These are phyloP conservation scores for Suillus tomentosus DNA, from an alignment of 768 basidiomycete species.

Conservation along the genomic window DNA sequence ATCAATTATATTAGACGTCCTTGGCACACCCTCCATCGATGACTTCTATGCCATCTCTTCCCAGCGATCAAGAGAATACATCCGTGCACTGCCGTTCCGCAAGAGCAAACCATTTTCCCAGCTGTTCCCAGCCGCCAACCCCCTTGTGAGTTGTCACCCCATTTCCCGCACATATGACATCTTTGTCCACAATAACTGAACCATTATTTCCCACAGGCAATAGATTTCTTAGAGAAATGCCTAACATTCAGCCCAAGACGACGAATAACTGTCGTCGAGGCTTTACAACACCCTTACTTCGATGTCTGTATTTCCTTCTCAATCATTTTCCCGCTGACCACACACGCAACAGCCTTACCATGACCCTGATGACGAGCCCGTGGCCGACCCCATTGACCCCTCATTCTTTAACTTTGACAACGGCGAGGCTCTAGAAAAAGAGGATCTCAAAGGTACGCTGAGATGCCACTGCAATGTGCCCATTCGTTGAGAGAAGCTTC, in stretches of 20 bases:
- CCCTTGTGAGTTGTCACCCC: slow-evolving; percentile 44
- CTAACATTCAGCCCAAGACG: slow-evolving; percentile 86
- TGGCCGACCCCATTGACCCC: slow-evolving; percentile 72
- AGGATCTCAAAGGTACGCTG: slow-evolving; percentile 63
- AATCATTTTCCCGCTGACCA: not conserved
- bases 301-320: slow-evolving; percentile 48
- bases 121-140: slow-evolving; percentile 78
- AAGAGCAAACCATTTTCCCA: slow-evolving; percentile 71
- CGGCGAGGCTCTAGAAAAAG: slow-evolving; percentile 63
- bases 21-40: slow-evolving; percentile 88
- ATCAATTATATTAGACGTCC: slow-evolving; percentile 89
- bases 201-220: slow-evolving; percentile 44
- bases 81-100: slow-evolving; percentile 85
- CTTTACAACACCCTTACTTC: slow-evolving; percentile 87
- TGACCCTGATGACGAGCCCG: slow-evolving; percentile 87
- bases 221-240: slow-evolving; percentile 79
- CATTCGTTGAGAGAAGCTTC: not conserved
- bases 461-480: slow-evolving; percentile 5
- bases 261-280: slow-evolving; percentile 86
- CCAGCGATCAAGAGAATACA: slow-evolving; percentile 77
- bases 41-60: slow-evolving; percentile 94
- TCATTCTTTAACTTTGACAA: slow-evolving; percentile 86
- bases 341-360: slow-evolving; percentile 68
- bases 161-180: not conserved
- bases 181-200: not conserved